Percentiles rank a stretch among this genome's conserved stretches.
Evolutionary conservation across 495 filamentous ascomycete species (phyloP).

Genomic region (Hypoxylon fragiforme): DNA sequence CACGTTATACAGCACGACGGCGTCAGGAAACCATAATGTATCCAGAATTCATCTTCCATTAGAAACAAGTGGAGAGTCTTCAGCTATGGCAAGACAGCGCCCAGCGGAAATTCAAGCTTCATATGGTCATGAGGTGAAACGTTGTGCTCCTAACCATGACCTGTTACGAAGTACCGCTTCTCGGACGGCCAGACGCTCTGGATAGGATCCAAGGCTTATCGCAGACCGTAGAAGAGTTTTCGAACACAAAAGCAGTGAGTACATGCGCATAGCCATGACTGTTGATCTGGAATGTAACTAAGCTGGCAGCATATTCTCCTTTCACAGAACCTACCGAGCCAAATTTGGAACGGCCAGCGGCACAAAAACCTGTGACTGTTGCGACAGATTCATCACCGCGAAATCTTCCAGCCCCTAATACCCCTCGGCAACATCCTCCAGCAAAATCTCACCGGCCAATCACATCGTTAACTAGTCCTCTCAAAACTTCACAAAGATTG

Average conservation of each 20-base stretch:
- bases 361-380: not conserved
- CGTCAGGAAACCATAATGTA: not conserved
- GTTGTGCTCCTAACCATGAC: not conserved
- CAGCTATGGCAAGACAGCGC: constrained; percentile 2
- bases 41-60: not conserved
- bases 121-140: constrained; percentile 2
- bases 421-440: constrained; percentile 10
- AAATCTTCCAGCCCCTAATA: constrained; percentile 4
- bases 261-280: not conserved
- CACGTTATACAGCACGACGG: not conserved
- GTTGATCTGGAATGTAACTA: not conserved
- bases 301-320: constrained; percentile 22
- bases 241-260: constrained; percentile 37
- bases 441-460: constrained; percentile 17
- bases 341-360: not conserved
- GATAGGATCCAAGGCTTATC: constrained; percentile 36
- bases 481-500: constrained; percentile 2
- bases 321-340: constrained; percentile 3
- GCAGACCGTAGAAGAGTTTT: constrained; percentile 42
- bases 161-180: constrained; percentile 12
- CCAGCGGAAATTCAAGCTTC: constrained; percentile 9
- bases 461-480: not conserved
- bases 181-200: constrained; percentile 10
- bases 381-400: not conserved
- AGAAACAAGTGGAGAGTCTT: not conserved